Base-by-base conservation (phyloP, 345 rosid genomes). In the Camelina laxa region DNA sequence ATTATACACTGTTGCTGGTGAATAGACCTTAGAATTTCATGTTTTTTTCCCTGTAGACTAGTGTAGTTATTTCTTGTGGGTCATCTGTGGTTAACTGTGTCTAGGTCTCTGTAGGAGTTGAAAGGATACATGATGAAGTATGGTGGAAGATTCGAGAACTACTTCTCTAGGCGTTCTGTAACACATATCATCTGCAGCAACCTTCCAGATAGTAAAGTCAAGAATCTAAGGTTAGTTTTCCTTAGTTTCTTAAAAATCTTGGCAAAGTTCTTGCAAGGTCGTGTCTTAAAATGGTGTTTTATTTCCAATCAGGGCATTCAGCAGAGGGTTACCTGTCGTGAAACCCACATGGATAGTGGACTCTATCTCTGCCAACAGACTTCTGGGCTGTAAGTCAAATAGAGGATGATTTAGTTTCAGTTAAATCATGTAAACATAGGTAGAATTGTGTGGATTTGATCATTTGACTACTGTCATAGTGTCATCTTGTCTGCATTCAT, bases 131-230 rank as follows among this genome's bases (percentile, higher is more conserved):
- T 93, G 98, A 73, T 86, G 81, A 85, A 75, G 54, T 54, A 84
- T 58, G 98, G 97, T 54, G 97, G 97, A 42, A 80, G 91, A 66
- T 87, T 85, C 55, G 91, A 87, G 86, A 93, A 91, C 72, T 91
- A 93, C 80, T 93, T 93, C 74, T 89, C 96, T 0, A 93, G 94
- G 80, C 91, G 76, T 73, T 75, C 80, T 36, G 97, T 91, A 35
- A 87, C 97, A 0, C 98, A 93, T 80, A 93, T 93, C 27, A 88
- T 93, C 49, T 93, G 98, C 70, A 89, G 94, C 84, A 93, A 89
- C 69, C 97, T 93, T 75, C 90, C 96, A 12, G 87, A 88, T 70
- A 83, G 91, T 73, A 93, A 93, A 88, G 81, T 87, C 68, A 91
- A 89, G 83, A 94, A 94, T 82, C 72, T 90, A 70, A 87, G 97